Base-by-base conservation (phyloP, 2,329 filamentous ascomycete species). In the Tolypocladium capitatum region DNA sequence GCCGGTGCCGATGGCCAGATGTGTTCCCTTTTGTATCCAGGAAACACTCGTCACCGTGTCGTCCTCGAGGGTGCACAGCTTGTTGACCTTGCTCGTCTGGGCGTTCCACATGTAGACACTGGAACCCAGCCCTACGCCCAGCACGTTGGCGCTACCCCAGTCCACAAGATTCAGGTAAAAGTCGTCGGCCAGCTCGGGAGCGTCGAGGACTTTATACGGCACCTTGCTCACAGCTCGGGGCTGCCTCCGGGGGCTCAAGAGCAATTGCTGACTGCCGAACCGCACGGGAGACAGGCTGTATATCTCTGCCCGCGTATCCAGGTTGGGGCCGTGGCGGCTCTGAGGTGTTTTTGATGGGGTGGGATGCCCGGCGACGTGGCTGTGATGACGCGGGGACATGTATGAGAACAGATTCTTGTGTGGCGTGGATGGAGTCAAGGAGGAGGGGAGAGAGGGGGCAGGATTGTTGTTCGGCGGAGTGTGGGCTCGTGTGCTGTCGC, bases 81-180 rank as follows among this genome's bases (percentile, higher is more conserved):
- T 95, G 51, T 89, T 94, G 2, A 98, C 92, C 53, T 86, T 80
- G 52, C 91, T 92, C 8, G 85, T 85, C 55, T 88, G 81, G 5
- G 90, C 92, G 63, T 96, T 95, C 92, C 92, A 98, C 81, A 97
- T 92, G 62, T 97, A 98, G 6, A 98, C 92, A 55, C 87, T 94
- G 18, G 85, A 87, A 18, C 90, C 90, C 27, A 98, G 70, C 0
- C 92, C 92, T 40, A 98, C 92, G 7, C 91, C 92, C 11, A 98
- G 74, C 9, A 95, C 84, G 63, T 97, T 95, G 56, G 86, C 89
- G 58, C 87, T 94, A 40, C 92, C 92, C 92, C 92, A 98, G 60
- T 98, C 92, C 3, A 98, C 91, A 27, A 98, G 71, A 59, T 98
- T 98, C 33, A 98, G 74, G 59, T 98, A 98, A 65, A 97, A 98